phyloP scores from a whole-genome alignment of 257 asterid species.

The Gentiana macrophylla region DNA sequence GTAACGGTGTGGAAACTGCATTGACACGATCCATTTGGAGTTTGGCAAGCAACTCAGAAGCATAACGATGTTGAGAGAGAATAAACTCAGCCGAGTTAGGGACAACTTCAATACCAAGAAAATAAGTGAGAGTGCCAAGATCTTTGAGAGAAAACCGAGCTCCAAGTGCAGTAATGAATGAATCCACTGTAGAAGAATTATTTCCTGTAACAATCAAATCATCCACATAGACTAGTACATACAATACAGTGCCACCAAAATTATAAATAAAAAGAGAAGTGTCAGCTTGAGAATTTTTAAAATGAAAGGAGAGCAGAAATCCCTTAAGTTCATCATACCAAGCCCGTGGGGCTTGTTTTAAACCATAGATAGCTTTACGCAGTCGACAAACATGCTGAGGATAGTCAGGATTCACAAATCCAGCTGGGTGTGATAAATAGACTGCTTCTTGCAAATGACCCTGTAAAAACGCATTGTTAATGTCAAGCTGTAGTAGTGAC shows the following conservation, averaged over 20 bases:
- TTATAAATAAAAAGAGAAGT: neutral
- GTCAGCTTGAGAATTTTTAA: neutral
- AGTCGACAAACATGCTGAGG: neutral
- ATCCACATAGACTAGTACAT: too few relatives aligned
- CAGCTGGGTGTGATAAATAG: too few relatives aligned
- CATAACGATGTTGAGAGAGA: too few relatives aligned
- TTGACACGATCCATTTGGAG: neutral
- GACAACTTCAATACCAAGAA: too few relatives aligned
- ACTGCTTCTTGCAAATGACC: too few relatives aligned
- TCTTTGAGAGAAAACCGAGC: neutral
- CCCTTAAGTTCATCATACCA: neutral
- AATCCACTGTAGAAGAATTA: neutral
- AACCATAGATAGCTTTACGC: neutral
- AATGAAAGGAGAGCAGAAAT: neutral
- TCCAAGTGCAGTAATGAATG: neutral
- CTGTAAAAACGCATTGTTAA: too few relatives aligned
- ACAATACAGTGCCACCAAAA: too few relatives aligned
- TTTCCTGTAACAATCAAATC: neutral
- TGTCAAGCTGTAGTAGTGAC: too few relatives aligned
- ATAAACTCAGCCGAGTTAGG: too few relatives aligned
- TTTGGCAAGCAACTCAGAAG: neutral
- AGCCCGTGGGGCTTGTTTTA: neutral
- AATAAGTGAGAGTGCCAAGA: too few relatives aligned
- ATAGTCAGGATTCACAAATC: neutral
- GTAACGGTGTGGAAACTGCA: neutral